Percentiles rank a stretch among this genome's conserved stretches.
Evolutionary conservation across 768 basidiomycete genomes (phyloP).

Genomic region (Trametes coccinea): DNA sequence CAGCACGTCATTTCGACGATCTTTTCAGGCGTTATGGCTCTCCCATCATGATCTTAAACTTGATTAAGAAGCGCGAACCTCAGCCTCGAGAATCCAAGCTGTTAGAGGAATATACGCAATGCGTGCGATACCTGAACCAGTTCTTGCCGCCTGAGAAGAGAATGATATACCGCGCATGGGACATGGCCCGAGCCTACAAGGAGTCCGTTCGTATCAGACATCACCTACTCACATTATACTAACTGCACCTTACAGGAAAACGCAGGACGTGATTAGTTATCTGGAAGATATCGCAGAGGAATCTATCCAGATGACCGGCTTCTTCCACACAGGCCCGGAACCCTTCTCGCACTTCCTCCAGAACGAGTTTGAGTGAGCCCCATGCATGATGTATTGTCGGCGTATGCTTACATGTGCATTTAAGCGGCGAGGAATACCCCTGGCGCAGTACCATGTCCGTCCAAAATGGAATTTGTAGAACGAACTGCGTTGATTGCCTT

Average conservation of each 20-base stretch:
- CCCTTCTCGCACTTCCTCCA: slow-evolving; percentile 72
- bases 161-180: slow-evolving; percentile 94
- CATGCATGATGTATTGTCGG: too few relatives aligned
- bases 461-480: slow-evolving; percentile 91
- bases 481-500: slow-evolving; percentile 96
- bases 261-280: slow-evolving; percentile 93
- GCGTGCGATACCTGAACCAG: slow-evolving; percentile 91
- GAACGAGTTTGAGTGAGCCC: slow-evolving; percentile 40
- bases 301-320: slow-evolving; percentile 84
- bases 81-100: slow-evolving; percentile 88
- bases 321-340: slow-evolving; percentile 93
- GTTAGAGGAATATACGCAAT: slow-evolving; percentile 87
- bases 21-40: slow-evolving; percentile 88
- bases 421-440: slow-evolving; percentile 29
- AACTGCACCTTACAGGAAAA: slow-evolving; percentile 57
- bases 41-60: slow-evolving; percentile 87
- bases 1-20: slow-evolving; percentile 90
- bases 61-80: slow-evolving; percentile 85
- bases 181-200: slow-evolving; percentile 94
- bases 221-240: background rate
- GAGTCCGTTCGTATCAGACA: slow-evolving; percentile 53
- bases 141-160: slow-evolving; percentile 84
- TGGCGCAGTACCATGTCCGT: slow-evolving; percentile 74
- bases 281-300: slow-evolving; percentile 95
- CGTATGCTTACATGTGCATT: background rate